phyloP scores from a whole-genome alignment of 305 asterid genomes.

The Caryopteris hybrid region DNA sequence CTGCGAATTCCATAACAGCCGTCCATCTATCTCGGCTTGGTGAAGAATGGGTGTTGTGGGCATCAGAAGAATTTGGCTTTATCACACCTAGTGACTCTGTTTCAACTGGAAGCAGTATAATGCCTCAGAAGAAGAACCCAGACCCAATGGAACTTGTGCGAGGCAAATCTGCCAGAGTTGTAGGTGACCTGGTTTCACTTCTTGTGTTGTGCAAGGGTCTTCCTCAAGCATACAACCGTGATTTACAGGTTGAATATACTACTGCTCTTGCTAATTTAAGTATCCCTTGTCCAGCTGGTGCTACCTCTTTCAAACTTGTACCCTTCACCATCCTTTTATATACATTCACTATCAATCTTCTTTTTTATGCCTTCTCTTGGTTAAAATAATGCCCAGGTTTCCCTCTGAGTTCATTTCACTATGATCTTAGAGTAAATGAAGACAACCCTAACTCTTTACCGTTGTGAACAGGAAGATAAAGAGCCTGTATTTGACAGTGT shows the following conservation, averaged over 20 bases:
- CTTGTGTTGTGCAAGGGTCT: slow-evolving; percentile 99
- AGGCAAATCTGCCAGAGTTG: slow-evolving; percentile 93
- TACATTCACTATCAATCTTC: neutral
- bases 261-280: neutral
- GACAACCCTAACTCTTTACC: neutral
- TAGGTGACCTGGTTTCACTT: slow-evolving; percentile 89
- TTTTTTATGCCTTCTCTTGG: neutral
- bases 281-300: neutral
- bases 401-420: neutral
- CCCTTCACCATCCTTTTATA: too few species aligned
- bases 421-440: neutral
- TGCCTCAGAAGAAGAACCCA: slow-evolving; percentile 99
- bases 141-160: slow-evolving; percentile 99
- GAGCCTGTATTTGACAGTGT: slow-evolving; percentile 96
- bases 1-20: slow-evolving; percentile 82
- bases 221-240: slow-evolving; percentile 96
- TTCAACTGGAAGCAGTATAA: slow-evolving; percentile 98
- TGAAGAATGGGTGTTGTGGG: slow-evolving; percentile 99
- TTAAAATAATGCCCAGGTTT: neutral
- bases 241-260: slow-evolving; percentile 65
- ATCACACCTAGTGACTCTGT: slow-evolving; percentile 90
- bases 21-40: slow-evolving; percentile 96
- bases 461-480: slow-evolving; percentile 78
- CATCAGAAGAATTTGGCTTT: slow-evolving; percentile 98
- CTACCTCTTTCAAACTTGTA: too few species aligned